These are phyloP conservation scores for Pyrenopolyporus hunteri DNA, from an alignment of 495 filamentous ascomycete species.

Conservation along the genomic window DNA sequence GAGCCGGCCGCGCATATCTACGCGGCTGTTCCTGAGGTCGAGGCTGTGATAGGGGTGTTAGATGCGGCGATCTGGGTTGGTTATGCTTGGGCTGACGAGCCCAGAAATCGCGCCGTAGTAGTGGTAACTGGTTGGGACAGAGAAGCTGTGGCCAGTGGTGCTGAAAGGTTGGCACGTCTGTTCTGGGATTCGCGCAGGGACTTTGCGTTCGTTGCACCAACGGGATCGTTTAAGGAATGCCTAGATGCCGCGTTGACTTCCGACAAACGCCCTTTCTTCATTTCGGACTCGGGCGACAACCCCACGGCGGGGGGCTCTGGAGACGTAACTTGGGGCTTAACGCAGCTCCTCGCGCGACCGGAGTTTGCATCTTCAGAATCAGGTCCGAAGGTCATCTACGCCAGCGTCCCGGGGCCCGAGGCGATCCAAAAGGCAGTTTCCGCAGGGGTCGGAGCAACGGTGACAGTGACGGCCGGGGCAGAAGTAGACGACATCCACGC, in stretches of 20 bases:
- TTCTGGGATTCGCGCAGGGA: constrained; percentile 58
- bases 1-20: constrained; percentile 63
- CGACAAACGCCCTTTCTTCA: constrained; percentile 58
- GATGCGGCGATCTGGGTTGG: constrained; percentile 66
- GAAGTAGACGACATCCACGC: constrained; percentile 60
- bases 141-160: constrained; percentile 43
- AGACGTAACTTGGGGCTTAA: constrained; percentile 61
- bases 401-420: constrained; percentile 59
- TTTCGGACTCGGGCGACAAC: constrained; percentile 65
- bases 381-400: constrained; percentile 59
- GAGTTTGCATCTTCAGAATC: constrained; percentile 52
- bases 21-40: constrained; percentile 53
- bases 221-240: constrained; percentile 57
- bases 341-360: constrained; percentile 52
- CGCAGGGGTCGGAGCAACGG: constrained; percentile 56
- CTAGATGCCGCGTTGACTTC: constrained; percentile 55
- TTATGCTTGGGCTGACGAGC: constrained; percentile 66
- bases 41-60: constrained; percentile 49
- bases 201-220: constrained; percentile 62
- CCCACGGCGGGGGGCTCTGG: constrained; percentile 63
- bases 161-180: constrained; percentile 52
- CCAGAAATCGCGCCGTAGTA: constrained; percentile 59
- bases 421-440: constrained; percentile 53
- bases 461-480: constrained; percentile 62
- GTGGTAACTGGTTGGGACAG: constrained; percentile 61